phyloP scores from a whole-genome alignment of 1,284 basidiomycete genomes.

The Heterobasidion annosum region DNA sequence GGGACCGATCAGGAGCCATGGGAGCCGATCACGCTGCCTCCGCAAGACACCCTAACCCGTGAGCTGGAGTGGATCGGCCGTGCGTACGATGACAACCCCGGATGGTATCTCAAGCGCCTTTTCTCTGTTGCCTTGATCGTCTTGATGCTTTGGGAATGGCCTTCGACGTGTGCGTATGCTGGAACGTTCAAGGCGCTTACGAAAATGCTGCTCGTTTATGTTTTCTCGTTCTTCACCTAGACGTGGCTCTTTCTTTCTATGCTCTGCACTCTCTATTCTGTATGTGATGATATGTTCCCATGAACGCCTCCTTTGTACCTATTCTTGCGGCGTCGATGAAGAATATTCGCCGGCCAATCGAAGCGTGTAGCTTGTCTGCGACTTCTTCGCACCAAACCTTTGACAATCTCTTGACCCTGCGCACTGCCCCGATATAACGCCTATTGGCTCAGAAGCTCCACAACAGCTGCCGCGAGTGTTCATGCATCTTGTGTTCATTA shows the following conservation, averaged over 20 bases:
- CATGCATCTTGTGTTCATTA: too few species aligned
- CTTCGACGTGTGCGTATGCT: background rate
- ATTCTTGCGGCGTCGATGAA: too few species aligned
- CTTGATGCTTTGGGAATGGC: background rate
- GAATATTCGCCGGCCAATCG: too few species aligned
- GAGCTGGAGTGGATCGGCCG: background rate
- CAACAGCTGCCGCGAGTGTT: too few species aligned
- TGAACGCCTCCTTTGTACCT: too few species aligned
- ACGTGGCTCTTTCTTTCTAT: background rate
- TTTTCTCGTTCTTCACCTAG: background rate
- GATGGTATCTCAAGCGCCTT: background rate
- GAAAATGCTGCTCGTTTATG: background rate
- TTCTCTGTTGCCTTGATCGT: background rate
- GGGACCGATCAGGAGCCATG: background rate
- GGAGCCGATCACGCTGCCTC: background rate
- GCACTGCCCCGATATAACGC: too few species aligned
- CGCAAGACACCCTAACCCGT: background rate
- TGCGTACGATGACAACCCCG: background rate
- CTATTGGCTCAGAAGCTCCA: too few species aligned
- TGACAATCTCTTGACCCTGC: too few species aligned
- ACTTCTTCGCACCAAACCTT: too few species aligned
- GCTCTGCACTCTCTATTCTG: too few species aligned
- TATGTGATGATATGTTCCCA: too few species aligned
- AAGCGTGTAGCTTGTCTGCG: too few species aligned
- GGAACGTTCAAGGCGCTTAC: background rate